These are phyloP conservation scores for Penicillium decumbens DNA, from an alignment of 2,329 filamentous ascomycete species.

Conservation along the genomic window DNA sequence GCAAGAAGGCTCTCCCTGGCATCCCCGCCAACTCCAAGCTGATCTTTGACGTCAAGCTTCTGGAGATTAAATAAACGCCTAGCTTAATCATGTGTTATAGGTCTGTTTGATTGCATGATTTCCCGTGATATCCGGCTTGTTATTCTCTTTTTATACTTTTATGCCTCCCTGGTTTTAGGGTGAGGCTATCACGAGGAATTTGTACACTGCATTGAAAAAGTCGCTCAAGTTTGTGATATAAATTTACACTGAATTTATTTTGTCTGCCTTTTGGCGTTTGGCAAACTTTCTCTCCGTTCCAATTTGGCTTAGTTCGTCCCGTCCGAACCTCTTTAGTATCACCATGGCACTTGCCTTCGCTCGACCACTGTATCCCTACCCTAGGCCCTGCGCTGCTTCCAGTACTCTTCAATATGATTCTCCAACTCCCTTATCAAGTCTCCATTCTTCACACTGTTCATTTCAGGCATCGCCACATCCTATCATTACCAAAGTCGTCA, in stretches of 20 bases:
- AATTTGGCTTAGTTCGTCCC: too few species aligned
- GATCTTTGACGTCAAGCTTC: constrained; percentile 84
- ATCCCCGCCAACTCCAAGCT: constrained; percentile 90
- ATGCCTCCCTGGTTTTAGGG: constrained; percentile 27
- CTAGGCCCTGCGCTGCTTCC: neutral
- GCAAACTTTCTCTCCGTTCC: neutral
- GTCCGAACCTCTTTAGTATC: too few species aligned
- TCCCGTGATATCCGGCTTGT: constrained; percentile 38
- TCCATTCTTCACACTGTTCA: neutral
- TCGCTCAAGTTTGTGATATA: constrained; percentile 17
- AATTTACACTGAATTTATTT: neutral
- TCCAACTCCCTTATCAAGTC: neutral
- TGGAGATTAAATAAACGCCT: constrained; percentile 69
- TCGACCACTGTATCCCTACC: neutral
- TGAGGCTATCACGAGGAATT: constrained; percentile 33
- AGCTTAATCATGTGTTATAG: constrained; percentile 15
- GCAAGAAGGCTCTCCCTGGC: constrained; percentile 72
- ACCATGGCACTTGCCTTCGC: neutral
- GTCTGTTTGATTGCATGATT: constrained; percentile 30
- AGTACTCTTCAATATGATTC: neutral
- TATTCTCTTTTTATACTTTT: constrained; percentile 22
- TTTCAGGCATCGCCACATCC: neutral
- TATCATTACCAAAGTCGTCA: constrained; percentile 6
- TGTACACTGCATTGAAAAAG: constrained; percentile 23
- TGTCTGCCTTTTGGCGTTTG: neutral